Conservation (phyloP, 116 monocot species). For the Cymodocea nodosa region DNA sequence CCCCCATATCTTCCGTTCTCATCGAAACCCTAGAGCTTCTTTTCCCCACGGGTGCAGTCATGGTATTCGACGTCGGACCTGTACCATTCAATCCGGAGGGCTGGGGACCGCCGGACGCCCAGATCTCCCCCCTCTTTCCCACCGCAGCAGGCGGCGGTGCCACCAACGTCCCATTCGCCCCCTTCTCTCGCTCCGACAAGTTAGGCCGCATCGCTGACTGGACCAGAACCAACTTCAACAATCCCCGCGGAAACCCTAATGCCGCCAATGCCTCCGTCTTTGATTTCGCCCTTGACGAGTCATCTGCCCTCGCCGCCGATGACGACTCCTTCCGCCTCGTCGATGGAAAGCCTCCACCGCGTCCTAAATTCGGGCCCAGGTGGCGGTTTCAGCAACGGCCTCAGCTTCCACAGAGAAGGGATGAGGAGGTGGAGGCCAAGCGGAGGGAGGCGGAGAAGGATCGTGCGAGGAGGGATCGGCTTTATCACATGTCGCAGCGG, state of each 20-base stretch:
- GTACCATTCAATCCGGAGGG: constrained; percentile 96
- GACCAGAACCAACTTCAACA: constrained; percentile 9
- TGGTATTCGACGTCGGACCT: constrained; percentile 75
- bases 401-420: constrained; percentile 83
- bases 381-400: constrained; percentile 90
- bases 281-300: constrained; percentile 61
- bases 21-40: neutral
- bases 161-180: constrained; percentile 72
- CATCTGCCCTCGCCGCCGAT: constrained; percentile 27
- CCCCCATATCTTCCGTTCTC: no score
- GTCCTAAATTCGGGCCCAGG: constrained; percentile 75
- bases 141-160: constrained; percentile 4
- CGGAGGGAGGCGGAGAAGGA: constrained; percentile 89
- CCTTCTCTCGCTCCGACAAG: constrained; percentile 97
- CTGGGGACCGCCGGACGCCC: constrained; percentile 81
- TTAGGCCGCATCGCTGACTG: constrained; percentile 87
- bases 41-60: neutral
- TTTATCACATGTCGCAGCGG: constrained; percentile 31
- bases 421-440: constrained; percentile 88
- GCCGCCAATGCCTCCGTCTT: constrained; percentile 42
- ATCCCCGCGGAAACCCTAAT: constrained; percentile 8
- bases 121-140: constrained; percentile 28
- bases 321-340: constrained; percentile 84
- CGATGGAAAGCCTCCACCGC: constrained; percentile 83
- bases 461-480: constrained; percentile 70